phyloP scores from a whole-genome alignment of 495 filamentous ascomycete genomes.

The Penicillium argentinense region DNA sequence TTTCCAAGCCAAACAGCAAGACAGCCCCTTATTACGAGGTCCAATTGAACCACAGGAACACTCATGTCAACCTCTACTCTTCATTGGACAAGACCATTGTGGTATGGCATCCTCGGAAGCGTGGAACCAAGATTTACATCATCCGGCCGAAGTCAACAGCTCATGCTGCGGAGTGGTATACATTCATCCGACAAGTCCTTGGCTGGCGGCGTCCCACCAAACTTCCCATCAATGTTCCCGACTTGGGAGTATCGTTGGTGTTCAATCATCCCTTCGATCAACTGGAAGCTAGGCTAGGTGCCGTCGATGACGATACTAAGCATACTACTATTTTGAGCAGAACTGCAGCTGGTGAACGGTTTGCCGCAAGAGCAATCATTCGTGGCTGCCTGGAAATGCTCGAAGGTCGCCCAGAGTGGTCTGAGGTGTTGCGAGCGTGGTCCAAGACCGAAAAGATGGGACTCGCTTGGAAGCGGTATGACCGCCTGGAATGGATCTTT shows the following conservation, averaged over 20 bases:
- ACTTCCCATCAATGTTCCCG: conserved; percentile 67
- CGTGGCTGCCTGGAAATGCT: conserved; percentile 60
- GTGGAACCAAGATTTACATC: conserved; percentile 65
- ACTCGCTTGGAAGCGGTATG: conserved; percentile 74
- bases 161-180: conserved; percentile 73
- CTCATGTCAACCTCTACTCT: conserved; percentile 68
- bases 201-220: conserved; percentile 58
- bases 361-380: conserved; percentile 57
- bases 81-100: conserved; percentile 72
- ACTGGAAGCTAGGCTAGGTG: conserved; percentile 43
- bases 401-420: conserved; percentile 58
- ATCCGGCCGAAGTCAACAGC: conserved; percentile 64
- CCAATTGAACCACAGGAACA: conserved; percentile 50
- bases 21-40: conserved; percentile 58
- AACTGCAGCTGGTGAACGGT: conserved; percentile 50
- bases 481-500: conserved; percentile 73
- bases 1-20: conserved; percentile 50
- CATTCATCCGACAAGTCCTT: conserved; percentile 62
- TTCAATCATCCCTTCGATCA: conserved; percentile 64
- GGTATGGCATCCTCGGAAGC: conserved; percentile 58
- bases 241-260: conserved; percentile 62
- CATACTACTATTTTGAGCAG: conserved; percentile 47
- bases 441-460: conserved; percentile 62
- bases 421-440: conserved; percentile 62
- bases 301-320: conserved; percentile 33